phyloP scores from a whole-genome alignment of 106 monocot species.

The Acorus gramineus region DNA sequence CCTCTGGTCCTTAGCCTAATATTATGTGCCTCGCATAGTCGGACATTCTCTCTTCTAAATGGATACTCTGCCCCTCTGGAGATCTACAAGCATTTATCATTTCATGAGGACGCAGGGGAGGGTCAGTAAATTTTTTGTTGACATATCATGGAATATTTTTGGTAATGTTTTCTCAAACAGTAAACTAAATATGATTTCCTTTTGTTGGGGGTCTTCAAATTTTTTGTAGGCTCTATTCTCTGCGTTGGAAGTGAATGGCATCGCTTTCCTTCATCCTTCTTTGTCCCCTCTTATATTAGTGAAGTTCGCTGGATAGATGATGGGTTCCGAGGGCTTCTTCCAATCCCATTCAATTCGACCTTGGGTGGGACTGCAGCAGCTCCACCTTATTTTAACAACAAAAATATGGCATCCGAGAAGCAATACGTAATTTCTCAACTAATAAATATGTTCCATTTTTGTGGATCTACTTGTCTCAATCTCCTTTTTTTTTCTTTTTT shows the following conservation, averaged over 20 bases:
- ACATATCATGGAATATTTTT: neutral
- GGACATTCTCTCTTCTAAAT: constrained; percentile 90
- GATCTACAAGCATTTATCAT: constrained; percentile 75
- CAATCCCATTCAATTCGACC: constrained; percentile 85
- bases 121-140: constrained; percentile 28
- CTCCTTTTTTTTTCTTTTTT: constrained; percentile 4
- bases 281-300: constrained; percentile 62
- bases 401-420: constrained; percentile 68
- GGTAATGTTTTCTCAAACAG: too few relatives aligned
- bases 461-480: neutral
- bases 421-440: constrained; percentile 61
- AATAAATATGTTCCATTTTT: neutral
- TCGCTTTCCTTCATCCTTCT: constrained; percentile 92
- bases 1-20: constrained; percentile 78
- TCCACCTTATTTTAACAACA: constrained; percentile 88
- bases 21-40: constrained; percentile 87
- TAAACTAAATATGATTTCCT: neutral
- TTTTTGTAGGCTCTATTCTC: constrained; percentile 49
- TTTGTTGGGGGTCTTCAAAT: neutral
- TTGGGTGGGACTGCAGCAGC: constrained; percentile 81
- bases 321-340: constrained; percentile 88
- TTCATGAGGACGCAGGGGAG: constrained; percentile 70
- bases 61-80: constrained; percentile 89
- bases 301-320: constrained; percentile 95
- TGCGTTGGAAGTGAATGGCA: constrained; percentile 99